A percentile compares a stretch with the other conserved stretches of the same genome.
phyloP scores from a whole-genome alignment of 108 stramenopile species.

The Cyclostephanos tholiformis region DNA sequence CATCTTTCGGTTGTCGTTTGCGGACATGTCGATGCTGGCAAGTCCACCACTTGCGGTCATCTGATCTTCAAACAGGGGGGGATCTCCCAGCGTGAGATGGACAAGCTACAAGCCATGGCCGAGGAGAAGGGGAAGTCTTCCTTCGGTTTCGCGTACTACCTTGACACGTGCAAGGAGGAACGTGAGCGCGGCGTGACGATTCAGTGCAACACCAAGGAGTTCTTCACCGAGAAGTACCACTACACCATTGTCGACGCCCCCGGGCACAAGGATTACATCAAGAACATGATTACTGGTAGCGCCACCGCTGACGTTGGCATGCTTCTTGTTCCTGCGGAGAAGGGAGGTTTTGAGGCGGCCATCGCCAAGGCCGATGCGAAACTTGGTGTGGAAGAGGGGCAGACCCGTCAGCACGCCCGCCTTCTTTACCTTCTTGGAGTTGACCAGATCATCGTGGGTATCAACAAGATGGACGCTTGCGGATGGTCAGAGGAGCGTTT shows the following conservation, averaged over 20 bases:
- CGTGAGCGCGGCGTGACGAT: constrained; percentile 82
- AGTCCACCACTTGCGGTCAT: constrained; percentile 78
- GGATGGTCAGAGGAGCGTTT: constrained; percentile 68
- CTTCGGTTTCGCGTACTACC: constrained; percentile 84
- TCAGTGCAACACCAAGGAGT: constrained; percentile 85
- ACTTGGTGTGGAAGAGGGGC: constrained; percentile 77
- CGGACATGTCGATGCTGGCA: constrained; percentile 89
- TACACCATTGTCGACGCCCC: constrained; percentile 84
- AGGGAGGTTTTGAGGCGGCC: constrained; percentile 88
- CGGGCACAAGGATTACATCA: constrained; percentile 88
- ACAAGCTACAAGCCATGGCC: constrained; percentile 70
- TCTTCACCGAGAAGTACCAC: constrained; percentile 83
- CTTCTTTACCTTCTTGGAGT: constrained; percentile 79
- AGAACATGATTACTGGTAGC: constrained; percentile 84
- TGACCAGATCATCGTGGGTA: constrained; percentile 75
- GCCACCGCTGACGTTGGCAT: constrained; percentile 83
- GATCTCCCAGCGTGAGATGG: constrained; percentile 79
- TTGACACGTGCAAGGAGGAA: constrained; percentile 83
- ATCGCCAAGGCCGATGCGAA: constrained; percentile 85
- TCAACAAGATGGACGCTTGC: constrained; percentile 86
- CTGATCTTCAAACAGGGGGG: constrained; percentile 82
- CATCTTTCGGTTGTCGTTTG: constrained; percentile 85
- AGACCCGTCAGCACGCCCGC: constrained; percentile 81
- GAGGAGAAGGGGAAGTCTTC: constrained; percentile 82
- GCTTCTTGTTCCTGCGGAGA: constrained; percentile 78